Percentiles rank a stretch among this genome's conserved stretches.
These are phyloP conservation scores for Salvia hispanica DNA, from an alignment of 257 asterid species.

Conservation along the genomic window DNA sequence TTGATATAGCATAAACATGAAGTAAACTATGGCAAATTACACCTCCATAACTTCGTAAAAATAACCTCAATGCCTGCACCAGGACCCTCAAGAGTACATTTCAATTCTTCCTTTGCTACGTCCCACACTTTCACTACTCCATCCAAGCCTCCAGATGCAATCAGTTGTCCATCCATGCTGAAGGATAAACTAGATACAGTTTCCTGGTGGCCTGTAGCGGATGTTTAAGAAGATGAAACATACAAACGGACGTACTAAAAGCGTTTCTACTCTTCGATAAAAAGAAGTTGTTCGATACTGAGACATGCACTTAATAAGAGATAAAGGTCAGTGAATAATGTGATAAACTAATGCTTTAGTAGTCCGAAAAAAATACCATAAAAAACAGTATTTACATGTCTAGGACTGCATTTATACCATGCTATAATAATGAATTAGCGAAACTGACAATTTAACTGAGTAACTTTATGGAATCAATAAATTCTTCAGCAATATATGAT, in stretches of 20 bases:
- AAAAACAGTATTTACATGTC: neutral
- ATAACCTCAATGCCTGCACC: constrained; percentile 79
- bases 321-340: neutral
- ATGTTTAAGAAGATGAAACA: constrained; percentile 32
- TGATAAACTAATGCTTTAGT: neutral
- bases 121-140: constrained; percentile 87
- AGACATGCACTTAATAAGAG: neutral
- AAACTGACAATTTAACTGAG: neutral
- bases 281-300: constrained; percentile 9
- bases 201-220: constrained; percentile 75
- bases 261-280: neutral
- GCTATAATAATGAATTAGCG: neutral
- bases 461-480: neutral
- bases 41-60: constrained; percentile 29
- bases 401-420: neutral
- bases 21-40: constrained; percentile 10
- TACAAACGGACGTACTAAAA: constrained; percentile 12
- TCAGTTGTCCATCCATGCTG: constrained; percentile 80
- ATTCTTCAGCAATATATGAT: neutral
- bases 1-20: constrained; percentile 30
- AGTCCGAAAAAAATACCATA: neutral
- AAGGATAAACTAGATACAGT: constrained; percentile 75
- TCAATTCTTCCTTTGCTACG: constrained; percentile 46
- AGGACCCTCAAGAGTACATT: constrained; percentile 88
- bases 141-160: constrained; percentile 91